phyloP scores from a whole-genome alignment of 495 filamentous ascomycete genomes.

The Penicillium soppii region DNA sequence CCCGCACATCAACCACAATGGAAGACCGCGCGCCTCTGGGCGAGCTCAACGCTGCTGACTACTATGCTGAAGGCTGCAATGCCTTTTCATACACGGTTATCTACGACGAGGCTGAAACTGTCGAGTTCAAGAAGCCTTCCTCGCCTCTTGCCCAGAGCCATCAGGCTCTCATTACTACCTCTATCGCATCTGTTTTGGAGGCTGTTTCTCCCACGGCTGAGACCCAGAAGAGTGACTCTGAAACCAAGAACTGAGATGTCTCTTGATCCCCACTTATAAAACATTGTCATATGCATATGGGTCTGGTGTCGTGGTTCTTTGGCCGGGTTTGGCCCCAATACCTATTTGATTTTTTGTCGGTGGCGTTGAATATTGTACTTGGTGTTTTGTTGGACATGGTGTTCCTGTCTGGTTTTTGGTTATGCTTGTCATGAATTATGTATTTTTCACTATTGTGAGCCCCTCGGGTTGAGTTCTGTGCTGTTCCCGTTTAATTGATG shows the following conservation, averaged over 20 bases:
- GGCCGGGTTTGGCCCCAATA: constrained; percentile 3
- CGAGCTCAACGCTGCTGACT: constrained; percentile 70
- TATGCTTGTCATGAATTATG: constrained; percentile 10
- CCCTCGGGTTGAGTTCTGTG: neutral
- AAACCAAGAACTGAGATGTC: neutral
- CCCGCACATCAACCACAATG: constrained; percentile 37
- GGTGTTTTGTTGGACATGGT: constrained; percentile 1
- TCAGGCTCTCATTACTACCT: constrained; percentile 11
- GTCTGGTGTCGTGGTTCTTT: constrained; percentile 14
- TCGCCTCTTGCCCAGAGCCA: constrained; percentile 7
- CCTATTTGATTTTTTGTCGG: constrained; percentile 8
- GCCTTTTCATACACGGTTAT: constrained; percentile 58
- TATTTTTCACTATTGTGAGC: constrained; percentile 12
- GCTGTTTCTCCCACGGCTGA: constrained; percentile 45
- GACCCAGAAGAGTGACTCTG: neutral
- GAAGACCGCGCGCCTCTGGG: constrained; percentile 65
- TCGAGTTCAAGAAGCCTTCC: constrained; percentile 23
- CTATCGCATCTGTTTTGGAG: constrained; percentile 35
- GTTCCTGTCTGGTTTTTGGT: neutral
- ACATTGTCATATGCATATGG: constrained; percentile 23
- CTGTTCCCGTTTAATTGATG: constrained; percentile 12
- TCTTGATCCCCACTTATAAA: constrained; percentile 1
- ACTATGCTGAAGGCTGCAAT: constrained; percentile 68
- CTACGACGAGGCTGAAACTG: constrained; percentile 55
- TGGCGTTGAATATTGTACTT: constrained; percentile 3